Conservation (phyloP, 441 rosid species). For the Viola pubescens region DNA sequence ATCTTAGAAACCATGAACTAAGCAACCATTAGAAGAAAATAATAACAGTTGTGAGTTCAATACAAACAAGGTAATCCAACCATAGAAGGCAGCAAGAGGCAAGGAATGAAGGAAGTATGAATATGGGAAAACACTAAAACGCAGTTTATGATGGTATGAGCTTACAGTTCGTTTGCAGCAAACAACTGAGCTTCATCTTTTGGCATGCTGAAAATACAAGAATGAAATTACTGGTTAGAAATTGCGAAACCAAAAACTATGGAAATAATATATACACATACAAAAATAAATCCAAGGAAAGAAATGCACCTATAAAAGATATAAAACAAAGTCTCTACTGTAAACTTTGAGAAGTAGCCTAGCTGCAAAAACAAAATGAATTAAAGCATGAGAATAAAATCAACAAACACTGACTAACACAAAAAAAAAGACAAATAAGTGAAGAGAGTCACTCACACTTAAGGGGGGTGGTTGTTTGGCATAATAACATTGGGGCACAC, state of each 20-base stretch:
- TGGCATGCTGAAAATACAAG: constrained; percentile 62
- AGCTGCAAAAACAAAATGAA: constrained; percentile 47
- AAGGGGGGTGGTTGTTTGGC: constrained; percentile 63
- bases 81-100: neutral
- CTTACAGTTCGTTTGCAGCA: constrained; percentile 97
- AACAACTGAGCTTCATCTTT: constrained; percentile 90
- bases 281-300: constrained; percentile 7
- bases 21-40: too few species aligned
- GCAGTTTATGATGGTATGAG: constrained; percentile 3
- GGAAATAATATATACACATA: neutral
- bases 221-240: too few species aligned
- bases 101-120: neutral
- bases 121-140: constrained; percentile 1
- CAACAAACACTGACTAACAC: neutral
- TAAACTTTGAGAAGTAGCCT: constrained; percentile 66
- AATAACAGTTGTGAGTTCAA: too few species aligned
- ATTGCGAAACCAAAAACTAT: constrained; percentile 9
- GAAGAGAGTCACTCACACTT: constrained; percentile 41
- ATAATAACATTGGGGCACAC: constrained; percentile 79
- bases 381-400: neutral
- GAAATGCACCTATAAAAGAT: constrained; percentile 73
- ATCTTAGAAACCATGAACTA: too few species aligned
- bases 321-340: constrained; percentile 65
- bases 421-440: neutral
- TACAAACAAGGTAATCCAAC: neutral